Conservation (phyloP, 768 basidiomycete species). For the Termitomyces sp. region DNA sequence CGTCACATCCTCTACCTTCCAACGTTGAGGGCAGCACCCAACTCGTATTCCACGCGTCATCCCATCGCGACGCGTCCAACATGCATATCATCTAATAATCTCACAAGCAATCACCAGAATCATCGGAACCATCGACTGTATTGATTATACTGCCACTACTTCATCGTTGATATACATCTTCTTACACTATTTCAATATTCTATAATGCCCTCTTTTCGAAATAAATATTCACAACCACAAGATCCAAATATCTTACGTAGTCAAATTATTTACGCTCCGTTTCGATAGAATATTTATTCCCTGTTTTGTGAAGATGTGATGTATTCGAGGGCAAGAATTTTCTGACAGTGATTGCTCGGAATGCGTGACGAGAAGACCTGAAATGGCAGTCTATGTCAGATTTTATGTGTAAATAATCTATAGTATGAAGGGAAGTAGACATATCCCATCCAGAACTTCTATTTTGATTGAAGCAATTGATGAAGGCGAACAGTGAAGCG, state of each 20-base stretch:
- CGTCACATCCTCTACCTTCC: not conserved
- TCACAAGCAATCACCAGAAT: not conserved
- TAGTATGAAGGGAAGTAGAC: not conserved
- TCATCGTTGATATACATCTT: not conserved
- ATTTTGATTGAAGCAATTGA: not conserved
- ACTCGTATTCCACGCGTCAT: slow-evolving; percentile 1
- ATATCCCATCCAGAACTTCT: not conserved
- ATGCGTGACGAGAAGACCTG: not conserved
- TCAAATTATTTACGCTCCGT: not conserved
- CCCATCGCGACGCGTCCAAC: slow-evolving; percentile 3
- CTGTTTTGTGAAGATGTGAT: not conserved
- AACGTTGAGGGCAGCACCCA: not conserved
- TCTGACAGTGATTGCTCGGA: not conserved
- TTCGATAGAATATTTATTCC: not conserved
- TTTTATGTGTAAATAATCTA: not conserved
- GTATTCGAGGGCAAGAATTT: not conserved
- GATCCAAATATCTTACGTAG: not conserved
- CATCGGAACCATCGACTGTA: slow-evolving; percentile 12
- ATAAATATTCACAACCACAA: too few relatives aligned
- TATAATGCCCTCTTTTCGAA: not conserved
- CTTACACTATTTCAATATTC: not conserved
- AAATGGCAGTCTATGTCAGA: not conserved
- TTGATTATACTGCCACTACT: slow-evolving; percentile 12
- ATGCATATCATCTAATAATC: not conserved
- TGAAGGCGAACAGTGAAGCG: not conserved